Conservation (phyloP, 257 asterid species). For the Solanum chmielewskii region DNA sequence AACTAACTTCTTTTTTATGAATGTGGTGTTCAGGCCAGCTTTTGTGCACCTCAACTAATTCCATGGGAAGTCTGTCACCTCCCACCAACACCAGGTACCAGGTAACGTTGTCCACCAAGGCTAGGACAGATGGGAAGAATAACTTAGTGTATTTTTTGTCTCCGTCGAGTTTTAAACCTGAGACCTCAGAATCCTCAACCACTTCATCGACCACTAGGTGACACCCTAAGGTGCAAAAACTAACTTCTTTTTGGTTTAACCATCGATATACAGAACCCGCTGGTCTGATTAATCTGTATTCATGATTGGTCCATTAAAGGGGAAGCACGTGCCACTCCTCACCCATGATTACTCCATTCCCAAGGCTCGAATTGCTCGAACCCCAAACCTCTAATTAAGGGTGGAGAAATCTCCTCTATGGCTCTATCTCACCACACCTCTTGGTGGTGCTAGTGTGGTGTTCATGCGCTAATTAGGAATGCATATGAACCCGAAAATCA, state of each 20-base stretch:
- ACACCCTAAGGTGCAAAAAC: too few relatives aligned
- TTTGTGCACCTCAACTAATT: too few relatives aligned
- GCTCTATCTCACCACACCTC: background rate
- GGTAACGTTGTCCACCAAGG: too few relatives aligned
- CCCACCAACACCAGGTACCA: too few relatives aligned
- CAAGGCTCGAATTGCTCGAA: background rate
- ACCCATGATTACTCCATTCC: background rate
- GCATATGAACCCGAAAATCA: background rate
- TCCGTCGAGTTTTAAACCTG: too few relatives aligned
- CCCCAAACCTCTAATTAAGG: background rate
- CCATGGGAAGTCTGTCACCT: too few relatives aligned
- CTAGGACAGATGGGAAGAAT: too few relatives aligned
- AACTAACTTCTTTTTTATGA: background rate
- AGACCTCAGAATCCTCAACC: too few relatives aligned
- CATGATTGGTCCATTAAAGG: background rate
- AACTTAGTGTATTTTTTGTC: too few relatives aligned
- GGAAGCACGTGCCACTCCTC: background rate
- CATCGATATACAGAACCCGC: background rate
- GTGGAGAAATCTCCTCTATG: background rate
- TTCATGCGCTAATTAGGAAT: background rate
- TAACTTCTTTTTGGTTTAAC: background rate
- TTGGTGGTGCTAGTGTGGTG: background rate
- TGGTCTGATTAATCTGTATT: background rate
- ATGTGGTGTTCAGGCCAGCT: too few relatives aligned
- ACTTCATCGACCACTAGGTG: too few relatives aligned